Evolutionary conservation across 768 basidiomycete genomes (phyloP), one percentile per base, ranked within the genome.

Genomic region (Dioszegia aurantiaca): DNA sequence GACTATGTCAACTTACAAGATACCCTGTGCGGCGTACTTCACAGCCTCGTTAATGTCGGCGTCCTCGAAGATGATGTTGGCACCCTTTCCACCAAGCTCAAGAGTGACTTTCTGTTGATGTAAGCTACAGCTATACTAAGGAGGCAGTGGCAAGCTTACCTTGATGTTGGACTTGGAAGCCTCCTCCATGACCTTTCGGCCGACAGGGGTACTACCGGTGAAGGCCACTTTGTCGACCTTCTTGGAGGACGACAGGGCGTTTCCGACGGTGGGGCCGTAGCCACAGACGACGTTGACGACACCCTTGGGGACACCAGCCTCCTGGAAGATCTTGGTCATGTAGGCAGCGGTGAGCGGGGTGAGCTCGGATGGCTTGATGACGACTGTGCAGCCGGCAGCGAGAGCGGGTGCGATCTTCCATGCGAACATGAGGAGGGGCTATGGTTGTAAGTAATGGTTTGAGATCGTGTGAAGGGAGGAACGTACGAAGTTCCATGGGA

Each of bases 401-500:
- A 90, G 80, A 1, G 88, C 87, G 8, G 88, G 87, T 0, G 78
- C 87, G 53, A 87, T 63, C 78, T 97, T 95, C 91, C 91, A 93
- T 1, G 65, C 61, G 58, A 67, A 70, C 72, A 74, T 76, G 56
- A 44, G 55, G 30, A 67, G 71, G 53, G 68, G 70, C 61, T 72
- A n/a, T n/a, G 41, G 0, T 30, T 16, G 23, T 49, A 21, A 51
- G 28, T 42, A 33, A 26, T 8, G n/a, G n/a, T n/a, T 12, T 6
- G 36, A 14, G 36, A 27, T 16, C 4, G 3, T 8, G 36, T 33
- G 39, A 23, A 31, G 2, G 41, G 16, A 4, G 3, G 23, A 12
- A 68, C 65, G 11, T 55, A 64, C 68, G 61, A 69, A 94, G 73
- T 93, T 94, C 90, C 90, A 92, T 6, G 90, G 90, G 65, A 91